These are phyloP conservation scores for Madurella fahalii DNA, from an alignment of 2,329 filamentous ascomycete genomes.

Conservation along the genomic window DNA sequence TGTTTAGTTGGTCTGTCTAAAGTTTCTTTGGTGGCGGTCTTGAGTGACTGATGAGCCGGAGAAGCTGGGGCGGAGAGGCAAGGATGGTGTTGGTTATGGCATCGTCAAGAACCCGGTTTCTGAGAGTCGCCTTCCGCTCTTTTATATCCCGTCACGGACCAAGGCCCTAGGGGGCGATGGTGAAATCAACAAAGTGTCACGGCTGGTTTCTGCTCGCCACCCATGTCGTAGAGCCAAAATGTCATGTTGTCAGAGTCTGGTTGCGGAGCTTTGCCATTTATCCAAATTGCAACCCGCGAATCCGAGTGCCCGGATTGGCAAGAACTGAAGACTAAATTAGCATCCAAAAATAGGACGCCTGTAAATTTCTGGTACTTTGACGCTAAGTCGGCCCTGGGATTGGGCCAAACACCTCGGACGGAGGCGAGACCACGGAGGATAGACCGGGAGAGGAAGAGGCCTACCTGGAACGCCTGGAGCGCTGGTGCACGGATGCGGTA, in stretches of 20 bases:
- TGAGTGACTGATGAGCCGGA: neutral
- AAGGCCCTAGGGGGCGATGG: neutral
- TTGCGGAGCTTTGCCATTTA: conserved; percentile 27
- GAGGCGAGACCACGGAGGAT: conserved; percentile 12
- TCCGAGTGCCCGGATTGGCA: conserved; percentile 27
- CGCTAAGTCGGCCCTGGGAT: conserved; percentile 4
- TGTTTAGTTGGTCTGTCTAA: neutral
- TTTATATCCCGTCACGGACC: conserved; percentile 2
- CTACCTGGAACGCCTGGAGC: conserved; percentile 2
- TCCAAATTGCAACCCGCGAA: conserved; percentile 27
- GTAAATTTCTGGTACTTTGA: neutral
- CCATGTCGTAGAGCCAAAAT: conserved; percentile 6
- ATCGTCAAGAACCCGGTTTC: neutral
- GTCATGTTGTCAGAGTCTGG: conserved; percentile 15
- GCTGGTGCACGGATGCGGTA: neutral
- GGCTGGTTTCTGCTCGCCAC: conserved; percentile 14
- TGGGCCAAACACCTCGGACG: conserved; percentile 2
- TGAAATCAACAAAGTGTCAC: neutral
- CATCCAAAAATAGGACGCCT: conserved; percentile 24
- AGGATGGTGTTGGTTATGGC: neutral
- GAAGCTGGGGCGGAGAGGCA: neutral
- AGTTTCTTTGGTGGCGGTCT: neutral
- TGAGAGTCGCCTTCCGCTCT: neutral
- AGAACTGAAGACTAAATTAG: conserved; percentile 18
- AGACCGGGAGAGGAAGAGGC: conserved; percentile 6